Conservation (phyloP, 1,284 basidiomycete species). For the Trichosporon asahii region DNA sequence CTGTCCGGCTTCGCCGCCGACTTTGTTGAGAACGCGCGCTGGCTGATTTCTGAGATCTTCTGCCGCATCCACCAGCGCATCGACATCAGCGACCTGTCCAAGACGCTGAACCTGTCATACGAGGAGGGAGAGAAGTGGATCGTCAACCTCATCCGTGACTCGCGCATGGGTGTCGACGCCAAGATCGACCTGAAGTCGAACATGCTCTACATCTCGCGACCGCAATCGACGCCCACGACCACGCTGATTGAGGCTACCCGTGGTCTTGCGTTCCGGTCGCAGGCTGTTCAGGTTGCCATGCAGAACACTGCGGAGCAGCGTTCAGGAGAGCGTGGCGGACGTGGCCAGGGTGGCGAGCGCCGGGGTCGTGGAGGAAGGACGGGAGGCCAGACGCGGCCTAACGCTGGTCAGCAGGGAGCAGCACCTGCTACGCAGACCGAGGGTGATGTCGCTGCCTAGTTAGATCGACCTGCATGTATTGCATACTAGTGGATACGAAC, state of each 20-base stretch:
- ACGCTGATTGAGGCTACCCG: constrained; percentile 94
- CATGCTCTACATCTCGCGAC: constrained; percentile 90
- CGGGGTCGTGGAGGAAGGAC: constrained; percentile 35
- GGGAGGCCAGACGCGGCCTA: constrained; percentile 23
- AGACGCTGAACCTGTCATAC: constrained; percentile 81
- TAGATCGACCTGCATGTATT: constrained; percentile 23
- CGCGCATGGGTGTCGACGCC: constrained; percentile 88
- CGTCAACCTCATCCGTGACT: constrained; percentile 95
- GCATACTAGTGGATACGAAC: constrained; percentile 18
- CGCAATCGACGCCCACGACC: constrained; percentile 86
- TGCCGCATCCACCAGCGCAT: constrained; percentile 96
- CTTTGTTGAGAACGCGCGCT: constrained; percentile 93
- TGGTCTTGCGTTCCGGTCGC: constrained; percentile 83
- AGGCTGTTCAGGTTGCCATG: constrained; percentile 84
- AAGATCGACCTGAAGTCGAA: constrained; percentile 97
- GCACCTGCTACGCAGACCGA: constrained; percentile 15
- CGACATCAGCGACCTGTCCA: constrained; percentile 90
- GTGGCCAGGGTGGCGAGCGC: constrained; percentile 32
- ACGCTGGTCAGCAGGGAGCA: constrained; percentile 12
- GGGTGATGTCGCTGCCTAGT: constrained; percentile 23
- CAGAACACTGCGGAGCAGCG: constrained; percentile 33
- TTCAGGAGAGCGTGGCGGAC: constrained; percentile 29
- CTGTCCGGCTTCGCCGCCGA: constrained; percentile 82
- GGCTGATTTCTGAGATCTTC: constrained; percentile 93
- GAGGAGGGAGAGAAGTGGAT: constrained; percentile 99